These are phyloP conservation scores for Balamuthia mandrillaris DNA, from an alignment of 208 protist genomes.

Conservation along the genomic window DNA sequence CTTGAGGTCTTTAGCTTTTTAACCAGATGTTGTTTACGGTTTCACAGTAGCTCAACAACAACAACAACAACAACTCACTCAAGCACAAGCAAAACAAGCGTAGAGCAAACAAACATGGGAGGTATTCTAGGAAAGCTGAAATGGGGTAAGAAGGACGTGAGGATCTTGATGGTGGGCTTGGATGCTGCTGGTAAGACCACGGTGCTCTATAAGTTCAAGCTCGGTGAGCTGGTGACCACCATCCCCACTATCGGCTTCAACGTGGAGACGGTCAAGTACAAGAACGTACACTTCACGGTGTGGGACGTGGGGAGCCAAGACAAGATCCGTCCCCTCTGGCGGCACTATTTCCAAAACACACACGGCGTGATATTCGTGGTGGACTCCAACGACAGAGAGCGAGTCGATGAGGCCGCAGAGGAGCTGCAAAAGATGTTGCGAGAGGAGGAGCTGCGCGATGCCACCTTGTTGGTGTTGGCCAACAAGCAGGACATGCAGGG, in stretches of 20 bases:
- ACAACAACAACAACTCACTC: too few relatives aligned
- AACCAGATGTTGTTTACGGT: too few relatives aligned
- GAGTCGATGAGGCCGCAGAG: constrained; percentile 71
- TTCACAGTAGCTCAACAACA: too few relatives aligned
- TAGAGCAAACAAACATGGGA: too few relatives aligned
- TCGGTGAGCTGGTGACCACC: background rate
- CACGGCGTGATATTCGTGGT: constrained; percentile 88
- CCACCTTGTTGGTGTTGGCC: constrained; percentile 83
- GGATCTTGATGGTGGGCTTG: constrained; percentile 73
- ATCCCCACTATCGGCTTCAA: background rate
- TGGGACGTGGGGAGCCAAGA: background rate
- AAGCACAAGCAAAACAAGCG: too few relatives aligned
- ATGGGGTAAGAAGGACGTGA: constrained; percentile 67
- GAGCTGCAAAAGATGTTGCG: constrained; percentile 74
- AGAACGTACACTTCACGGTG: background rate
- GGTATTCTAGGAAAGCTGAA: too few relatives aligned
- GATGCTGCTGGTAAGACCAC: constrained; percentile 71
- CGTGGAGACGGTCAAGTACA: background rate
- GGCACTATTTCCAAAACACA: constrained; percentile 90
- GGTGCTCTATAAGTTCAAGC: background rate
- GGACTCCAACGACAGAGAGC: constrained; percentile 84
- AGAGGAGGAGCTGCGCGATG: constrained; percentile 77
- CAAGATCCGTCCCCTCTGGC: constrained; percentile 84
- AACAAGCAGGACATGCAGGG: constrained; percentile 87
- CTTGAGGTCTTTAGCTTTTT: too few relatives aligned